Base-by-base conservation (phyloP, 179 eudicot genomes). In the Actinidia arguta region DNA sequence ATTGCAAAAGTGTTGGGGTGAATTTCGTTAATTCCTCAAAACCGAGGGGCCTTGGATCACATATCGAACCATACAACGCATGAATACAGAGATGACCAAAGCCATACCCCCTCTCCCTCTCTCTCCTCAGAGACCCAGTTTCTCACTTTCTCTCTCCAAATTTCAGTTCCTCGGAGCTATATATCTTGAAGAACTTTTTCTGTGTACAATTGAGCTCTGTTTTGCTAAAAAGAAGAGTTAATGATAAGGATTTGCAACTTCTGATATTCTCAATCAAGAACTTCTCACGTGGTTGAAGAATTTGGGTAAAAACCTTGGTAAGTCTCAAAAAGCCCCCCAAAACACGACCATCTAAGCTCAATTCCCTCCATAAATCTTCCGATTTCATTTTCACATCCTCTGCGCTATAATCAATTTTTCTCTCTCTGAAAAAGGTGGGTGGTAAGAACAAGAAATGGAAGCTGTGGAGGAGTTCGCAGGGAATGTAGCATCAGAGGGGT, bases 381-480 rank as follows among this genome's bases (percentile, higher is more conserved):
- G 7, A 67, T 36, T 66, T 13, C 46, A 66, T 66, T 39, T 13
- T 31, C 9, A 25, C 8, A 13, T 27, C 62, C 6, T 56, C 17
- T 14, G 62, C 4, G 18, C 36, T 67, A 27, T 67, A 16, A 14
- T 16, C 3, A 39, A 67, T 13, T 67, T 67, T 31, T 27, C 16
- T 67, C n/a, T 67, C 63, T 22, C 24, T 74, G 96, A 94, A 90
- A 64, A 93, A 92, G 80, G 25, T 55, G 25, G 93, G 91, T 58
- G 86, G 82, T 50, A 92, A 87, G 83, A 83, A 91, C 64, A 93
- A 86, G 87, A 96, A 90, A 81, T 96, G 99, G 99, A 96, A 88
- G 88, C 72, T 96, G 66, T 96, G 98, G 98, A 95, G 94, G 86
- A 92, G 92, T 81, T 82, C 95, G 93, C 98, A n/a, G 98, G 94